Evolutionary conservation across 1,139 yeast genomes (phyloP).

Genomic region (Trichomonascaceae sp.): DNA sequence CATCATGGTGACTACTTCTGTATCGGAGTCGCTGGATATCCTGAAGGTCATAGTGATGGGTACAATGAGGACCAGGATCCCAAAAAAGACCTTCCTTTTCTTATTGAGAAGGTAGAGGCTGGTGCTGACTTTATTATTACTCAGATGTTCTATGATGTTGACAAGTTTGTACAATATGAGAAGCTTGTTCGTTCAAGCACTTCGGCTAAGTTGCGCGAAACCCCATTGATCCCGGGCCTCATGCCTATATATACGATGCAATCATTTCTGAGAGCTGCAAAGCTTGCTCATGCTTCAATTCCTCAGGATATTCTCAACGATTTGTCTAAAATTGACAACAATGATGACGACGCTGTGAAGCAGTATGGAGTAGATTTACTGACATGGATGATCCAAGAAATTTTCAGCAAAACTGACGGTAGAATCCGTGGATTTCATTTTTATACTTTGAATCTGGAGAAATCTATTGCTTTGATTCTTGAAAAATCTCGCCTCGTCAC

Average conservation of each 20-base stretch:
- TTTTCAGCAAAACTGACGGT: conserved; percentile 48
- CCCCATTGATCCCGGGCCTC: conserved; percentile 80
- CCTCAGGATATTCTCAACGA: conserved; percentile 51
- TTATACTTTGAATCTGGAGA: conserved; percentile 83
- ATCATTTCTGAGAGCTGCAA: conserved; percentile 82
- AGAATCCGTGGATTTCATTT: conserved; percentile 75
- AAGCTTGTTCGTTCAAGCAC: conserved; percentile 37
- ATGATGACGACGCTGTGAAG: conserved; percentile 83
- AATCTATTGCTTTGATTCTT: conserved; percentile 80
- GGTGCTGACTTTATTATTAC: conserved; percentile 94
- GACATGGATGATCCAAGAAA: conserved; percentile 52
- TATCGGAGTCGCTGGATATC: conserved; percentile 91
- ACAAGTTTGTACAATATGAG: conserved; percentile 51
- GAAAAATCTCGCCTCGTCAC: conserved; percentile 44
- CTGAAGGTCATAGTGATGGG: conserved; percentile 89
- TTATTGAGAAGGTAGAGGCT: conserved; percentile 79
- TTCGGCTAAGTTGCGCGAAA: conserved; percentile 39
- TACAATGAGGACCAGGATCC: conserved; percentile 60
- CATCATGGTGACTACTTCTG: conserved; percentile 72
- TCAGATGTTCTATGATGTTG: conserved; percentile 71
- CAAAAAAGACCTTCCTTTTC: conserved; percentile 59
- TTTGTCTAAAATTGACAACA: conserved; percentile 52
- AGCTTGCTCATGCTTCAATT: conserved; percentile 81
- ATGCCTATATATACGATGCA: conserved; percentile 94
- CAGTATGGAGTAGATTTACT: conserved; percentile 73